Evolutionary conservation across 2,329 filamentous ascomycete genomes (phyloP), one percentile per base, ranked within the genome.

Genomic region (Gyromitra esculenta): DNA sequence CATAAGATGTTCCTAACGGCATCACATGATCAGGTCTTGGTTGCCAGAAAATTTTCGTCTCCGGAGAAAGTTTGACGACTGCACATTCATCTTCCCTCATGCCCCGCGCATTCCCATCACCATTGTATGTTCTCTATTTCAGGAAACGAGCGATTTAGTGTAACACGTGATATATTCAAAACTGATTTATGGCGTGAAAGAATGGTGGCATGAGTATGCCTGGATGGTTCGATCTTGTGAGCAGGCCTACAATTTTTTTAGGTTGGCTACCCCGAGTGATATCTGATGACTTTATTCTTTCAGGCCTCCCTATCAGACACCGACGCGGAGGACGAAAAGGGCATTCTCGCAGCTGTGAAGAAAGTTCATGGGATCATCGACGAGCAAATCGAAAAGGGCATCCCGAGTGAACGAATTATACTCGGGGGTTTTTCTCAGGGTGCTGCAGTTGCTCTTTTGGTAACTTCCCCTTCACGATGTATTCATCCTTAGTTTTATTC

Each of bases 11-110:
- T 25, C 37, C 68, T 75, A 73, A 52, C 56, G 68, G 39, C 62
- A 35, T 11, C 71, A 31, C 45, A 39, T 74, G 68, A 71, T 52
- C 52, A 87, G 89, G 89, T 88, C 91, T 57, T 90, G 89, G 73
- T 88, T 96, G 21, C 93, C 96, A 41, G 91, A 97, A 86, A 93
- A 95, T 84, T 97, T 92, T 91, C 90, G 93, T 71, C 88, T 91
- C 43, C 88, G 92, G 66, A 88, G 90, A 83, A 91, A 91, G 82
- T 93, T 98, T 79, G 89, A 94, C 74, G 92, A 97, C 84, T 92
- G 97, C 83, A 92, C 95, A 82, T 98, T 98, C 84, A 89, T 99
- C 82, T 91, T 99, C 83, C 96, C 96, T 15, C 92, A 97, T 85
- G 96, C 96, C 37, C 94, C 95, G 4, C 85, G 84, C 48, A 96